These are phyloP conservation scores for Colletotrichum somersetense DNA, from an alignment of 2,329 filamentous ascomycete genomes.

Conservation along the genomic window DNA sequence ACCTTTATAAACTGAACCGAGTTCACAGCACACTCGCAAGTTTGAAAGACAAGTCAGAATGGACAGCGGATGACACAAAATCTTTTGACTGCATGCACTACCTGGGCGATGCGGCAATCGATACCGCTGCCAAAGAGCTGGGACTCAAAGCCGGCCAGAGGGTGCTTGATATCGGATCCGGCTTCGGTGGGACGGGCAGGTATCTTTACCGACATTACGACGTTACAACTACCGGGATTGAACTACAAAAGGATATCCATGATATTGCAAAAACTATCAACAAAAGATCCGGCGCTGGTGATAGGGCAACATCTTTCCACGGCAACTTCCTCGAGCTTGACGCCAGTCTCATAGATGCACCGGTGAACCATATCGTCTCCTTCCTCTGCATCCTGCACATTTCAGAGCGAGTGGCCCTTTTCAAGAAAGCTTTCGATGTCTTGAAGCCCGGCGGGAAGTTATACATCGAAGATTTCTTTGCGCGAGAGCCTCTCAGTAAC, in stretches of 20 bases:
- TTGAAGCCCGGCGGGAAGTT: constrained; percentile 39
- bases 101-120: constrained; percentile 43
- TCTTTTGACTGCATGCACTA: constrained; percentile 46
- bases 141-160: constrained; percentile 35
- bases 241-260: constrained; percentile 44
- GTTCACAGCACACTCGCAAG: constrained; percentile 27
- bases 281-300: constrained; percentile 26
- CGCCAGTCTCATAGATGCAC: constrained; percentile 3
- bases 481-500: constrained; percentile 17
- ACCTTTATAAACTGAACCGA: constrained; percentile 36
- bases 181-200: constrained; percentile 44
- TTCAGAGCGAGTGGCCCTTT: constrained; percentile 37
- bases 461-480: constrained; percentile 45
- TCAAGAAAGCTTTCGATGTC: constrained; percentile 34
- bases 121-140: constrained; percentile 39
- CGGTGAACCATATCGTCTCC: constrained; percentile 43
- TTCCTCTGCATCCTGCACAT: constrained; percentile 45
- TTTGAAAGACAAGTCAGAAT: constrained; percentile 38
- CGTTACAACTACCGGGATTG: constrained; percentile 41
- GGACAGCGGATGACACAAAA: constrained; percentile 42
- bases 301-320: constrained; percentile 39
- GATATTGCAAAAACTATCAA: constrained; percentile 42
- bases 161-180: constrained; percentile 44
- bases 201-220: constrained; percentile 42
- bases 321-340: constrained; percentile 40